Evolutionary conservation across 345 rosid genomes (phyloP).

Genomic region (Mallotus nudiflorus): DNA sequence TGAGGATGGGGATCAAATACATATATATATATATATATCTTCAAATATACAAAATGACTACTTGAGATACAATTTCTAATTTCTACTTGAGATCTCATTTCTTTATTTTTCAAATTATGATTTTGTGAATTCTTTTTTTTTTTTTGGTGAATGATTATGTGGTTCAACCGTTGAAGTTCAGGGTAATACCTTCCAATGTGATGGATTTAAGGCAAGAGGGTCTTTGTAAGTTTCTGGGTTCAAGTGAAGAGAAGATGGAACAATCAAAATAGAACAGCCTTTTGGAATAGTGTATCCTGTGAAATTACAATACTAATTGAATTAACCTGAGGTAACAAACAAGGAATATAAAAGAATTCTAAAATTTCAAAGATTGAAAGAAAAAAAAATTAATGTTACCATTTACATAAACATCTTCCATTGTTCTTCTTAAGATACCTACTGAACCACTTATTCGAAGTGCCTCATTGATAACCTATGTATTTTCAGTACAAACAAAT

Average conservation of each 20-base stretch:
- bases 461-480: constrained; percentile 30
- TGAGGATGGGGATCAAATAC: too few relatives aligned
- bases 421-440: constrained; percentile 27
- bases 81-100: too few relatives aligned
- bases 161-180: background rate
- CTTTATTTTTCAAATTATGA: too few relatives aligned
- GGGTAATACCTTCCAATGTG: constrained; percentile 28
- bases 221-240: constrained; percentile 22
- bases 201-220: constrained; percentile 28
- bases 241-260: constrained; percentile 27
- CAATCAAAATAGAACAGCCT: constrained; percentile 28
- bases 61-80: too few relatives aligned
- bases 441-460: constrained; percentile 29
- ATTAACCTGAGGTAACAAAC: background rate
- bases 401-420: constrained; percentile 19
- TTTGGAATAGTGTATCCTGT: constrained; percentile 39
- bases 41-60: too few relatives aligned
- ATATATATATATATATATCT: too few relatives aligned
- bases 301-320: background rate
- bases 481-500: too few relatives aligned
- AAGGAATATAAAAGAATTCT: background rate
- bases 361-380: too few relatives aligned
- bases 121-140: too few relatives aligned
- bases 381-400: too few relatives aligned
- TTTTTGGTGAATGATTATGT: background rate